phyloP scores from a whole-genome alignment of 805 yeast genomes.

The Metschnikowia rubicola region DNA sequence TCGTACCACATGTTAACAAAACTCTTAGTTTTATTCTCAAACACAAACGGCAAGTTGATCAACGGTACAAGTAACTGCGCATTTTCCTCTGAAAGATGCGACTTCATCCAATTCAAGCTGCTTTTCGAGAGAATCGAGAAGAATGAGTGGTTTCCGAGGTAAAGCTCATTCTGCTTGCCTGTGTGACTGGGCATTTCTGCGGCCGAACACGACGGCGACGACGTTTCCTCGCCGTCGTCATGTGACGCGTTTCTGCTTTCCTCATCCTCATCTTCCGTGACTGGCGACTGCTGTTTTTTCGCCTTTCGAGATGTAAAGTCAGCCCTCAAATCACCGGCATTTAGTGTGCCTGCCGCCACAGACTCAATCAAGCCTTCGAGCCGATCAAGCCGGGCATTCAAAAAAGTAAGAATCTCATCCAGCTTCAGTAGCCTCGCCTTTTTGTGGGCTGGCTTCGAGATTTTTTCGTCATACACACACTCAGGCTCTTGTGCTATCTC shows the following conservation, averaged over 20 bases:
- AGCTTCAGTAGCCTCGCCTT: constrained; percentile 1
- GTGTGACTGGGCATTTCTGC: neutral
- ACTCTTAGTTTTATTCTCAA: constrained; percentile 16
- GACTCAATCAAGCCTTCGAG: constrained; percentile 5
- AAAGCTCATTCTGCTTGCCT: constrained; percentile 17
- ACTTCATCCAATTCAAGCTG: constrained; percentile 32
- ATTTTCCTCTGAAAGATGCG: constrained; percentile 23
- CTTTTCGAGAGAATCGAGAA: constrained; percentile 33
- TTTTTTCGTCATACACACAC: constrained; percentile 14
- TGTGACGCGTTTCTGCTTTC: neutral
- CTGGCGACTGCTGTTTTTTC: neutral
- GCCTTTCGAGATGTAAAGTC: neutral
- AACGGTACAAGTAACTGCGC: constrained; percentile 24
- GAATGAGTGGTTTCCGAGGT: constrained; percentile 36
- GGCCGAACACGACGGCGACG: neutral
- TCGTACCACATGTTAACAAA: constrained; percentile 29
- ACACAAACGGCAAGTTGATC: constrained; percentile 26
- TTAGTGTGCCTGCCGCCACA: neutral
- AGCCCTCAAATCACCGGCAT: neutral
- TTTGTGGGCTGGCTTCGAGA: constrained; percentile 4
- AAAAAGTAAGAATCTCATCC: neutral
- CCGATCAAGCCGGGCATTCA: constrained; percentile 6
- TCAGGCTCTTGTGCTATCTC: constrained; percentile 4
- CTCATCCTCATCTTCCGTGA: neutral
- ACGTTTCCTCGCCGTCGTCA: neutral